Evolutionary conservation across 805 yeast species (phyloP).

Genomic region (Debaryomyces prosopidis): DNA sequence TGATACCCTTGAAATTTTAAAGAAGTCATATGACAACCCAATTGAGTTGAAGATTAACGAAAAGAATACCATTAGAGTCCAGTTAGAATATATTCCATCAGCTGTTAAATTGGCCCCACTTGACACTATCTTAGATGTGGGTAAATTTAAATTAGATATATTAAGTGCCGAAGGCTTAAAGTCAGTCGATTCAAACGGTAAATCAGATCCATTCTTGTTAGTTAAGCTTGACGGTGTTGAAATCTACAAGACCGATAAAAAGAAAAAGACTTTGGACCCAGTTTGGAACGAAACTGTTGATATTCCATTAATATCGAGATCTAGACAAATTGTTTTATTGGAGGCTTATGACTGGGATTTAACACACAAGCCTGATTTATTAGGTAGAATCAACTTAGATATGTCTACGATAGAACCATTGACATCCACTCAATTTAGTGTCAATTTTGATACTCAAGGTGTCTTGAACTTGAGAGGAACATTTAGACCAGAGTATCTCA

Average conservation of each 20-base stretch:
- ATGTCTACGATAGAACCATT: slow-evolving; percentile 49
- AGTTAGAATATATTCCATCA: slow-evolving; percentile 64
- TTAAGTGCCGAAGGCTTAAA: slow-evolving; percentile 53
- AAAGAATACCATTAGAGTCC: slow-evolving; percentile 42
- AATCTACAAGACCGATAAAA: slow-evolving; percentile 57
- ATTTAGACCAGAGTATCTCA: slow-evolving; percentile 65
- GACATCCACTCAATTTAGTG: slow-evolving; percentile 45
- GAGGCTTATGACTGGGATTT: slow-evolving; percentile 77
- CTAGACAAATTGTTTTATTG: slow-evolving; percentile 48
- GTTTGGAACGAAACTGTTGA: slow-evolving; percentile 70
- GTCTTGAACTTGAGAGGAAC: slow-evolving; percentile 50
- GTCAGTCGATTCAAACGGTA: slow-evolving; percentile 71
- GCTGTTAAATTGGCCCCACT: slow-evolving; percentile 51
- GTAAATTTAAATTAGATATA: slow-evolving; percentile 56
- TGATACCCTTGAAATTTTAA: slow-evolving; percentile 55
- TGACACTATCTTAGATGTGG: slow-evolving; percentile 71
- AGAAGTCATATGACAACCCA: slow-evolving; percentile 48
- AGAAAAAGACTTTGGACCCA: slow-evolving; percentile 70
- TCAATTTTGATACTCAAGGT: slow-evolving; percentile 66
- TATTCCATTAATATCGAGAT: slow-evolving; percentile 64
- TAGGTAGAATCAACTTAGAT: slow-evolving; percentile 57
- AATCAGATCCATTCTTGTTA: slow-evolving; percentile 68
- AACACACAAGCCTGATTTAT: slow-evolving; percentile 63
- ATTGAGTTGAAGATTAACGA: slow-evolving; percentile 43
- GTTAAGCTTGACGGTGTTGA: slow-evolving; percentile 55